These are phyloP conservation scores for Bipolaris sorokiniana DNA, from an alignment of 2,329 filamentous ascomycete species.

Conservation along the genomic window DNA sequence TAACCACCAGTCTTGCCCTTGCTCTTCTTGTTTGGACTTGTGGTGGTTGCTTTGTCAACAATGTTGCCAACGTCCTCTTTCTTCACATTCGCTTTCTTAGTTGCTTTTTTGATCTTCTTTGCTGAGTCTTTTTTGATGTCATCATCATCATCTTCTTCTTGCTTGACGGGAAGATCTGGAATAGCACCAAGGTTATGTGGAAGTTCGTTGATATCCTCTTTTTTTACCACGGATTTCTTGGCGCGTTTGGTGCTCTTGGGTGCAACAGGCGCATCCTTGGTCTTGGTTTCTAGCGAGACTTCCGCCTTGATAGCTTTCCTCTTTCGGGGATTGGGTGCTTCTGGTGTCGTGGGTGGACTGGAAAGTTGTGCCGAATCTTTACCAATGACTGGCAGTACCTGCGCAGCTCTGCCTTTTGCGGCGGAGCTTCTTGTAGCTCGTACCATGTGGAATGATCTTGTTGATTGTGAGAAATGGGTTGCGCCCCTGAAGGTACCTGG, in stretches of 20 bases:
- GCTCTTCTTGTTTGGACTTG: slow-evolving; percentile 42
- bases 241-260: slow-evolving; percentile 47
- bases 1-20: slow-evolving; percentile 52
- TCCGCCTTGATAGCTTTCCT: slow-evolving; percentile 36
- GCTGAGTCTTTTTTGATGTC: slow-evolving; percentile 7
- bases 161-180: slow-evolving; percentile 20
- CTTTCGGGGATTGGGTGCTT: slow-evolving; percentile 32
- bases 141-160: slow-evolving; percentile 15
- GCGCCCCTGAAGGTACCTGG: slow-evolving; percentile 6
- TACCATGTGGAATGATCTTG: slow-evolving; percentile 31
- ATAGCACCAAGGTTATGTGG: slow-evolving; percentile 62
- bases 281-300: slow-evolving; percentile 8
- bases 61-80: slow-evolving; percentile 32
- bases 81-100: slow-evolving; percentile 26
- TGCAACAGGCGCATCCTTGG: slow-evolving; percentile 14
- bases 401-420: slow-evolving; percentile 21
- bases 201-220: slow-evolving; percentile 55
- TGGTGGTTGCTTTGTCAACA: slow-evolving; percentile 33
- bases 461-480: slow-evolving; percentile 2
- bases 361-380: slow-evolving; percentile 50
- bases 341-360: slow-evolving; percentile 52
- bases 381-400: slow-evolving; percentile 13
- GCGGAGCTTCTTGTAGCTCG: slow-evolving; percentile 42
- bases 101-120: slow-evolving; percentile 28
- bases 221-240: slow-evolving; percentile 44